Base-by-base conservation (phyloP, 139 green algal genomes). In the Coccomyxa sp. region DNA sequence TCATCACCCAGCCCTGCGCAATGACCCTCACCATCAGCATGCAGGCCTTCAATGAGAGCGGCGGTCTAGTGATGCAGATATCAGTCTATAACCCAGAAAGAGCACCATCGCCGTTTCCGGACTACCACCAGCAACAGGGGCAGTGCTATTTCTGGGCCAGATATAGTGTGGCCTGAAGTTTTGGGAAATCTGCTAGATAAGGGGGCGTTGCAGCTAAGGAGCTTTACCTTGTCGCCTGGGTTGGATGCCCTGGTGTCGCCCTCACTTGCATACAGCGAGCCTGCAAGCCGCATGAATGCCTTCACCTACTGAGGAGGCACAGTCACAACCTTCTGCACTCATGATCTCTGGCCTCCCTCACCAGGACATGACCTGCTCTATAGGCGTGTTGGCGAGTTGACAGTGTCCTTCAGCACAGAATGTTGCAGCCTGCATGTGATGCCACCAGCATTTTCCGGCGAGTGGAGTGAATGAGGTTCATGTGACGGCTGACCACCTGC, bases 1-100 rank as follows among this genome's bases (percentile, higher is more conserved):
- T 77, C n/a, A 93, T 91, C 16, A 92, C 80, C 88, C 87, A 92
- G 74, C 89, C 86, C 64, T 81, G 72, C 44, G 50, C 18, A 64
- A 64, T 31, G 50, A 64, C 2, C 5, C 50, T 31, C 50, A n/a
- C n/a, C n/a, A n/a, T n/a, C n/a, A n/a, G n/a, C n/a, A n/a, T n/a
- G n/a, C n/a, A n/a, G n/a, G n/a, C n/a, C n/a, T n/a, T n/a, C n/a
- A n/a, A n/a, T n/a, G n/a, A n/a, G n/a, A n/a, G n/a, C n/a, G n/a
- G n/a, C n/a, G n/a, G n/a, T n/a, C n/a, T n/a, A n/a, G n/a, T n/a
- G n/a, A n/a, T n/a, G n/a, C n/a, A n/a, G n/a, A n/a, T n/a, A n/a
- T n/a, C n/a, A n/a, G n/a, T n/a, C n/a, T n/a, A n/a, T n/a, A n/a
- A n/a, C n/a, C n/a, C n/a, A n/a, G n/a, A n/a, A n/a, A n/a, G n/a